Conservation (phyloP, 257 asterid species). For the Nicotiana obtusifolia region DNA sequence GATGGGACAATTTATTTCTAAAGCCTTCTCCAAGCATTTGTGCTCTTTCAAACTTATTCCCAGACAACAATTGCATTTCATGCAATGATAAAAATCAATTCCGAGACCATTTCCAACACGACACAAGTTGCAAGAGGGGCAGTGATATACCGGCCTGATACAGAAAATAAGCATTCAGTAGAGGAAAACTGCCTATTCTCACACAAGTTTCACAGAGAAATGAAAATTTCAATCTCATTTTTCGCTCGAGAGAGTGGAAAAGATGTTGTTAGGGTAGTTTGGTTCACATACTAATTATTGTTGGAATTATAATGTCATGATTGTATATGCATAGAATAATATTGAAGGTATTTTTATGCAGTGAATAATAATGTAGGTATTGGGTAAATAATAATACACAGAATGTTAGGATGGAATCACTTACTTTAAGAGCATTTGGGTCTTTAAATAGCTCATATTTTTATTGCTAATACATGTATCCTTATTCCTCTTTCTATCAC, state of each 20-base stretch:
- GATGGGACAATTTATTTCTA: slow-evolving; percentile 44
- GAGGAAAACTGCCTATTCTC: not conserved
- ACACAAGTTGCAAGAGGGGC: slow-evolving; percentile 48
- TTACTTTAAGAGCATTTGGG: not conserved
- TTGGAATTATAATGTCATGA: not conserved
- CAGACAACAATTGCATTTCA: slow-evolving; percentile 49
- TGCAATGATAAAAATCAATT: slow-evolving; percentile 39
- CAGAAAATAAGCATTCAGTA: not conserved
- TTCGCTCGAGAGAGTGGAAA: not conserved
- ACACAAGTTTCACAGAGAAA: not conserved
- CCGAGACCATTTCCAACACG: slow-evolving; percentile 49
- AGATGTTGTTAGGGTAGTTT: not conserved
- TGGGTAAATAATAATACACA: not conserved
- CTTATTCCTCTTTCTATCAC: not conserved
- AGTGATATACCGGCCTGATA: slow-evolving; percentile 39
- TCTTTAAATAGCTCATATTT: not conserved
- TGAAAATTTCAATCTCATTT: not conserved
- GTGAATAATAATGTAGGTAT: not conserved
- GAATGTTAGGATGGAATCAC: not conserved
- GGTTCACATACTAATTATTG: not conserved
- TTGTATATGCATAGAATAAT: not conserved
- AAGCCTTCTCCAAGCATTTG: slow-evolving; percentile 41
- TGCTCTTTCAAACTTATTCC: slow-evolving; percentile 31
- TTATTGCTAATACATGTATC: not conserved
- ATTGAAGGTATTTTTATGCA: not conserved